These are phyloP conservation scores for Silene uniflora DNA, from an alignment of 148 eudicot species.

Conservation along the genomic window DNA sequence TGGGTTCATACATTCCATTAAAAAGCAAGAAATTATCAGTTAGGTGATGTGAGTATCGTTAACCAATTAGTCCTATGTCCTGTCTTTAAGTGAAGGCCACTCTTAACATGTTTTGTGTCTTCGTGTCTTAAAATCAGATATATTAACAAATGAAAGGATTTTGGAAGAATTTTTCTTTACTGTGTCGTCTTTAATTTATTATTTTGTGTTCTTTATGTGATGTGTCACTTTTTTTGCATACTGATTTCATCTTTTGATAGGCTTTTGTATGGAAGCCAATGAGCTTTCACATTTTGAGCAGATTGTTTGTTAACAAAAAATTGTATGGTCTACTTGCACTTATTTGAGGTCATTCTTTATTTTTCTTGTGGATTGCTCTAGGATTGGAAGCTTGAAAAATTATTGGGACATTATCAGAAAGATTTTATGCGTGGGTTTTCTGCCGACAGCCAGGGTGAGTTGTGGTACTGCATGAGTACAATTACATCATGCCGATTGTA, in stretches of 20 bases:
- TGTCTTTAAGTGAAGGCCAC: no score
- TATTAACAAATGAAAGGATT: no score
- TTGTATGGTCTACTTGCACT: not conserved
- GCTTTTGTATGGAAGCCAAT: no score
- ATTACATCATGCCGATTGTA: not conserved
- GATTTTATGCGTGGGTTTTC: slow-evolving; percentile 44
- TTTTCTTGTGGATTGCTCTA: slow-evolving; percentile 10
- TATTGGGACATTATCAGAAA: slow-evolving; percentile 43
- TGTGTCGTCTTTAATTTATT: not conserved
- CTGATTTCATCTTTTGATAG: not conserved
- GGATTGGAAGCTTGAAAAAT: slow-evolving; percentile 45
- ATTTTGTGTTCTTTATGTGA: not conserved
- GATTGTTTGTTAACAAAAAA: not conserved
- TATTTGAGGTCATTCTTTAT: not conserved
- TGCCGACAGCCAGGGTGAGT: slow-evolving; percentile 38
- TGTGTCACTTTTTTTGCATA: not conserved
- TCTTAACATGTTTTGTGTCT: no score
- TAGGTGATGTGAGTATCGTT: not conserved
- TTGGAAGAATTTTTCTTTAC: no score
- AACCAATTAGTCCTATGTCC: no score
- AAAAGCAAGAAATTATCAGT: not conserved
- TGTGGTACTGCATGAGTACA: slow-evolving; percentile 6
- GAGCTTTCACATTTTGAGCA: not conserved
- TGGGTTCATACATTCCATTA: not conserved
- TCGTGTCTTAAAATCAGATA: no score